A percentile compares a stretch with the other conserved stretches of the same genome.
Evolutionary conservation across 129 eudicot species (phyloP).

Genomic region (Gnaphalium uliginosum): DNA sequence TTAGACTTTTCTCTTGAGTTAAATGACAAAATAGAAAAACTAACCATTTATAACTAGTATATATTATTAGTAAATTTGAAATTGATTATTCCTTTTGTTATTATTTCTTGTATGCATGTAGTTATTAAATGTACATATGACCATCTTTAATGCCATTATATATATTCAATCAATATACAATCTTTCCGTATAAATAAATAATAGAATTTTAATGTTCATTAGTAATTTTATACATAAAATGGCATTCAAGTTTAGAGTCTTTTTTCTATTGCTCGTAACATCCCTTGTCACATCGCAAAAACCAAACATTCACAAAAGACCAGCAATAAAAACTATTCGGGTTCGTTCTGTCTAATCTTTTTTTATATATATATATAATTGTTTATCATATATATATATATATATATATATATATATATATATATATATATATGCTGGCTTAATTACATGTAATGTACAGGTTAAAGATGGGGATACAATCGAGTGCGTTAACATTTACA

Average conservation of each 20-base stretch:
- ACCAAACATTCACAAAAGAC: not conserved
- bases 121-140: no score
- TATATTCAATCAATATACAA: not conserved
- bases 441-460: constrained; percentile 16
- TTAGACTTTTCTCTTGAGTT: no score
- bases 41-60: no score
- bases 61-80: no score
- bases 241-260: constrained; percentile 20
- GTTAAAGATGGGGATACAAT: constrained; percentile 57
- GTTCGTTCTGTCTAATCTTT: not conserved
- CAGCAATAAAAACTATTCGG: constrained; percentile 23
- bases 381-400: not conserved
- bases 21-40: no score
- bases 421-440: not conserved
- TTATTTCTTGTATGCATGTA: no score
- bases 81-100: no score
- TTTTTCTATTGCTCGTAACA: constrained; percentile 14
- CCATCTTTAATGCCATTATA: no score
- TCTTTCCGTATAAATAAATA: no score
- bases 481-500: constrained; percentile 54
- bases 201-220: constrained; percentile 1
- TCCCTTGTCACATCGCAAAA: constrained; percentile 23
- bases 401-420: no score
- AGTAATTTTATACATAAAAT: constrained; percentile 7
- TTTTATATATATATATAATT: not conserved